Percentiles rank a stretch among this genome's conserved stretches.
Evolutionary conservation across 2,329 filamentous ascomycete species (phyloP).

Genomic region (Talaromyces amestolkiae): DNA sequence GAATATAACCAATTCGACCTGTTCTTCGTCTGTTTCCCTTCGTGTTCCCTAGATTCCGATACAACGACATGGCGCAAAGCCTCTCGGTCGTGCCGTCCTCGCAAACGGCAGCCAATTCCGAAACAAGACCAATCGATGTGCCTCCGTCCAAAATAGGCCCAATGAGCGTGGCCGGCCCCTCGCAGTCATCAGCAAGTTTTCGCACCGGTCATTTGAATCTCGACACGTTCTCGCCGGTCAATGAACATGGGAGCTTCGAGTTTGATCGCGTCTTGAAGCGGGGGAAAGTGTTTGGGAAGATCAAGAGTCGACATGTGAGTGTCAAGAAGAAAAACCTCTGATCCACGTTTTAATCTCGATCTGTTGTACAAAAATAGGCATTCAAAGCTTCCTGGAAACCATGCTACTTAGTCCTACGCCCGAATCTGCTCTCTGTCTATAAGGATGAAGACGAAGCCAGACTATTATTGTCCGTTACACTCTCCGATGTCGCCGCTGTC

Average conservation of each 20-base stretch:
- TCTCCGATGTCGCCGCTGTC: slow-evolving; percentile 88
- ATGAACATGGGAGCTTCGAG: slow-evolving; percentile 92
- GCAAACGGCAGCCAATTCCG: slow-evolving; percentile 6
- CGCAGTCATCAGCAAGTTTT: slow-evolving; percentile 21
- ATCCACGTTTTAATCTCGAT: background rate
- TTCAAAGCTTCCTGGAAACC: slow-evolving; percentile 78
- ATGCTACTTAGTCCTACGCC: slow-evolving; percentile 83
- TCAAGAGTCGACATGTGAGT: slow-evolving; percentile 84
- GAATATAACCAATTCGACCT: background rate
- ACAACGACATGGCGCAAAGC: slow-evolving; percentile 17
- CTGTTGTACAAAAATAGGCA: slow-evolving; percentile 27
- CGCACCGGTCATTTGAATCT: slow-evolving; percentile 53
- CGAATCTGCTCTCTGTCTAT: slow-evolving; percentile 88
- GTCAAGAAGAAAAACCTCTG: background rate
- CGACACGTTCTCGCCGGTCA: slow-evolving; percentile 78
- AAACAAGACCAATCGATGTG: slow-evolving; percentile 8
- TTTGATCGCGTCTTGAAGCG: slow-evolving; percentile 92
- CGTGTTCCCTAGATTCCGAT: background rate
- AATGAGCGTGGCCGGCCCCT: slow-evolving; percentile 25
- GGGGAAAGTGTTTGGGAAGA: slow-evolving; percentile 81
- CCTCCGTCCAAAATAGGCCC: slow-evolving; percentile 10
- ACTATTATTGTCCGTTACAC: slow-evolving; percentile 79
- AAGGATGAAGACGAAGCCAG: slow-evolving; percentile 87
- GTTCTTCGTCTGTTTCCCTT: background rate
- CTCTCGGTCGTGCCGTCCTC: slow-evolving; percentile 4